These are phyloP conservation scores for Candida frijolesensis DNA, from an alignment of 1,139 yeast species.

Conservation along the genomic window DNA sequence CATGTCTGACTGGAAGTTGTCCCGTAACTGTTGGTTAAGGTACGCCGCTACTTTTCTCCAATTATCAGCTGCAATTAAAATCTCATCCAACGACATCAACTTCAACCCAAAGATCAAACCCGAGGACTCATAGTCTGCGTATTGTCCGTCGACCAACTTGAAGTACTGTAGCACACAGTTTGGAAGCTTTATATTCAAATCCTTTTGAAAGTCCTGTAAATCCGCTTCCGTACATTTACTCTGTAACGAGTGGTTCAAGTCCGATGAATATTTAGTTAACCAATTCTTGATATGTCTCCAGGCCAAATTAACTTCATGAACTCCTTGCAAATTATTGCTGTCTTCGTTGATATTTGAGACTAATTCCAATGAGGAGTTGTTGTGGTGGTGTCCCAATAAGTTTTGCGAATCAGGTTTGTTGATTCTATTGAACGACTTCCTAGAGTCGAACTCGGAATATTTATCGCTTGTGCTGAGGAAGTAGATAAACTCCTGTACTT, in stretches of 20 bases:
- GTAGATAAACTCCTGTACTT: slow-evolving; percentile 58
- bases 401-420: slow-evolving; percentile 44
- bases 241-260: slow-evolving; percentile 57
- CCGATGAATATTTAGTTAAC: slow-evolving; percentile 57
- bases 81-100: slow-evolving; percentile 65
- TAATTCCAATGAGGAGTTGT: slow-evolving; percentile 3
- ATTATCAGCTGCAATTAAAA: slow-evolving; percentile 61
- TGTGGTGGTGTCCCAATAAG: slow-evolving; percentile 32
- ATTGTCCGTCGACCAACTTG: slow-evolving; percentile 71
- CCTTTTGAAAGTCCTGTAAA: slow-evolving; percentile 64
- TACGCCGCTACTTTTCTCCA: slow-evolving; percentile 67
- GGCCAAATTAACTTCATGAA: slow-evolving; percentile 62
- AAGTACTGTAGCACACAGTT: slow-evolving; percentile 60
- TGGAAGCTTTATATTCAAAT: slow-evolving; percentile 59
- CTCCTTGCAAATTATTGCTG: slow-evolving; percentile 43
- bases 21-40: slow-evolving; percentile 33
- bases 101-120: slow-evolving; percentile 68
- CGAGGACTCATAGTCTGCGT: slow-evolving; percentile 47
- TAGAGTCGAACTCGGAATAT: slow-evolving; percentile 65
- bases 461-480: slow-evolving; percentile 66
- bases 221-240: slow-evolving; percentile 68
- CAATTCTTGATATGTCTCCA: slow-evolving; percentile 73
- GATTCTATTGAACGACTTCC: slow-evolving; percentile 48
- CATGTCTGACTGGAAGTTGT: slow-evolving; percentile 24
- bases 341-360: slow-evolving; percentile 2